Evolutionary conservation across 805 yeast genomes (phyloP).

Genomic region (Kazachstania psychrophila): DNA sequence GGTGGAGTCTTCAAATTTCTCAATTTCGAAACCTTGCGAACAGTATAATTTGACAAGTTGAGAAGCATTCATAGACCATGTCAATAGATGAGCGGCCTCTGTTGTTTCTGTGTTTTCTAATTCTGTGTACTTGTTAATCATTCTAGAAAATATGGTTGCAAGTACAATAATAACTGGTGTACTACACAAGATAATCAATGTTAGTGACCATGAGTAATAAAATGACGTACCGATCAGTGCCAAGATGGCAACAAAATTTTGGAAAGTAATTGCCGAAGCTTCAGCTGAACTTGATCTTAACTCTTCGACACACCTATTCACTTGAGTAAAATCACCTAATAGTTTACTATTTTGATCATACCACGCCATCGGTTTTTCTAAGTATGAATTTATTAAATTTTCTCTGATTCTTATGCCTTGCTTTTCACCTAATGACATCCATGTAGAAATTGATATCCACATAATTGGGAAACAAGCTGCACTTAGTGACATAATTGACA

Average conservation of each 20-base stretch:
- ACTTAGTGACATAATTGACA: conserved; percentile 40
- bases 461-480: conserved; percentile 35
- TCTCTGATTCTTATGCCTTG: conserved; percentile 52
- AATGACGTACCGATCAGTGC: conserved; percentile 58
- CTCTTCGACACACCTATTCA: conserved; percentile 69
- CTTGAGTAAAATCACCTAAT: conserved; percentile 55
- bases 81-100: conserved; percentile 48
- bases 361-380: conserved; percentile 46
- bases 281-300: conserved; percentile 59
- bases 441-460: conserved; percentile 49
- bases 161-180: conserved; percentile 54
- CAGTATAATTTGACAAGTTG: conserved; percentile 52
- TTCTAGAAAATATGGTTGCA: conserved; percentile 42
- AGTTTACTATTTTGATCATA: conserved; percentile 47
- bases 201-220: conserved; percentile 75
- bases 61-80: conserved; percentile 61
- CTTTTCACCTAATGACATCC: conserved; percentile 66
- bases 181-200: conserved; percentile 65
- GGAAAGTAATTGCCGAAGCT: conserved; percentile 47
- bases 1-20: conserved; percentile 32
- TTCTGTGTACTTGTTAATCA: conserved; percentile 41
- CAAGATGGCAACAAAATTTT: conserved; percentile 43
- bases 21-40: conserved; percentile 45
- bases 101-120: conserved; percentile 51
- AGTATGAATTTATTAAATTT: conserved; percentile 35